Evolutionary conservation across 768 basidiomycete genomes (phyloP).

Genomic region (Podaxis rugospora): DNA sequence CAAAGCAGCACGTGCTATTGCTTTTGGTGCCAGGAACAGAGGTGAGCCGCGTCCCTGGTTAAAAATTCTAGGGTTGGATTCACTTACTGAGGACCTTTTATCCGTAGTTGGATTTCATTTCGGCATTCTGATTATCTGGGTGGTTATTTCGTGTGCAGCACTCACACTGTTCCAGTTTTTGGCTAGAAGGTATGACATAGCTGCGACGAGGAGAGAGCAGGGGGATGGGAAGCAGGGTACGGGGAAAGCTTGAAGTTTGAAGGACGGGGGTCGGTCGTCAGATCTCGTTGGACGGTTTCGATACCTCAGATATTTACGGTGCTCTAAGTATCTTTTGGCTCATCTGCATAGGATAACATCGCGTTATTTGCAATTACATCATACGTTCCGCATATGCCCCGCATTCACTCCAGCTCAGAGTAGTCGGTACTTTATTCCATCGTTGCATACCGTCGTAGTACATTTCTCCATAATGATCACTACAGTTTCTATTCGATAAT

Average conservation of each 20-base stretch:
- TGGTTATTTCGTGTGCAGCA: conserved; percentile 47
- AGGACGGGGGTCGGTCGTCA: background rate
- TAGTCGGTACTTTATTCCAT: background rate
- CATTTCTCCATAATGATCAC: too few species aligned
- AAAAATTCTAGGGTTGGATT: background rate
- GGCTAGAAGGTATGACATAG: conserved; percentile 20
- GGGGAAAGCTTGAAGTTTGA: background rate
- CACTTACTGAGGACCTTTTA: background rate
- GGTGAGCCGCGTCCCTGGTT: conserved; percentile 27
- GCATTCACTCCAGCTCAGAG: background rate
- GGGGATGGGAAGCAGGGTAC: background rate
- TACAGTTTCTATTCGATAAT: too few species aligned
- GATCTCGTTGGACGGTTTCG: background rate
- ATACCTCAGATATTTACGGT: too few species aligned
- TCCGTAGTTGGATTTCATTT: conserved; percentile 56
- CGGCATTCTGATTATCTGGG: conserved; percentile 55
- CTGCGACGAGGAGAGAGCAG: background rate
- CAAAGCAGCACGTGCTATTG: conserved; percentile 45
- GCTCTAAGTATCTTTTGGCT: background rate
- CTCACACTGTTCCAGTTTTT: conserved; percentile 48
- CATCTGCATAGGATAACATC: background rate
- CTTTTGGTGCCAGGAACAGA: conserved; percentile 56
- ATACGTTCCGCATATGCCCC: background rate
- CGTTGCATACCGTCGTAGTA: too few species aligned
- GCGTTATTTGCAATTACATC: background rate